Evolutionary conservation across 805 yeast species (phyloP), one percentile per base, ranked within the genome.

Genomic region (Saturnispora galanensis): DNA sequence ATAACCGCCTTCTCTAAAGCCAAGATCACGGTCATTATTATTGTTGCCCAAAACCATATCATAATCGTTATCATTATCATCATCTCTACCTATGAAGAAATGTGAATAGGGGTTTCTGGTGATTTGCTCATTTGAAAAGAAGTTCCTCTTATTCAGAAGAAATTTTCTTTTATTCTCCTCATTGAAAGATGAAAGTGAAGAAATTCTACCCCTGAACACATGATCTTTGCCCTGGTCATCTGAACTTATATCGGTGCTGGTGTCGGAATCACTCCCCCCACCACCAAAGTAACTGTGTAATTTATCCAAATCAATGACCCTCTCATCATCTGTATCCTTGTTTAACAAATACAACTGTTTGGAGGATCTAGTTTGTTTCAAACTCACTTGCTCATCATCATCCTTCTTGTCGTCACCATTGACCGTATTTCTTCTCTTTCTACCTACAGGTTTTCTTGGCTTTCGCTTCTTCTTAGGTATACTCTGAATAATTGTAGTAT

Each of bases 391-490:
- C 10, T 42, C 48, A n/a, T 43, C 42, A 8, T 47, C 53, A 15
- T 51, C 49, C 10, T 44, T 39, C n/a, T 50, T 44, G 2, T 50
- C 44, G 1, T 55, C 57, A 11, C 54, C 41, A 41, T 56, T 54
- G n/a, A 57, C 52, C 1, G 65, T 62, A 44, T 59, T 59, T 50
- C 65, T 56, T 12, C 54, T 52, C 36, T 57, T 52, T 5, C 48
- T 47, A 10, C 52, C 52, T 41, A 17, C 11, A 12, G 48, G 31
- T 21, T 17, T 5, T 42, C 13, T 29, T 21, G 31, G 10, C 37
- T 35, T 39, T 45, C 37, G 28, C 38, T 38, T 33, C 10, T 12
- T 31, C 11, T 31, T 31, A 5, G 53, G 47, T 29, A 52, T 49
- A 35, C 53, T 53, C 39, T 54, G 57, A 18, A 54, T 50, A 13